Evolutionary conservation across 305 asterid genomes (phyloP).

Genomic region (Plantago rigida): DNA sequence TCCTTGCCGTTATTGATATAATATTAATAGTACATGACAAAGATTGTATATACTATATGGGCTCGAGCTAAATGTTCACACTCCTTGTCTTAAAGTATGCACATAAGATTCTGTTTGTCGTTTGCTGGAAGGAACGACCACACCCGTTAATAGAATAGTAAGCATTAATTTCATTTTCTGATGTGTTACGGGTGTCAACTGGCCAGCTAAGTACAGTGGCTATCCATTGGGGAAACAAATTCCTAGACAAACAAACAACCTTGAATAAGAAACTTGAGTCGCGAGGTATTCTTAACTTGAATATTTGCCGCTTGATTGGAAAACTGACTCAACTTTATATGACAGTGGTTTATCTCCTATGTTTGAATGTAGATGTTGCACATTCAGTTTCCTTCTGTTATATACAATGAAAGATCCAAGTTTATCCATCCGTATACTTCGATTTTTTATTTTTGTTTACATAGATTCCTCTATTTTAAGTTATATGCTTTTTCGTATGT

Average conservation of each 20-base stretch:
- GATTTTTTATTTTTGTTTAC: too few species aligned
- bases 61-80: not conserved
- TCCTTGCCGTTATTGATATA: not conserved
- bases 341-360: too few species aligned
- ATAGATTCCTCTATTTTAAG: too few species aligned
- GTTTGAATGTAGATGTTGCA: too few species aligned
- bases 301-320: too few species aligned
- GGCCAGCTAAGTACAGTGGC: not conserved
- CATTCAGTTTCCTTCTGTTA: too few species aligned
- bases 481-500: too few species aligned
- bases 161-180: not conserved
- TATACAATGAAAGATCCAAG: too few species aligned
- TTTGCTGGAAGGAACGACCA: conserved; percentile 8
- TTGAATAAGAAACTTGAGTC: not conserved
- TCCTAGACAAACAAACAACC: not conserved
- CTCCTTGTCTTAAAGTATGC: not conserved
- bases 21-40: not conserved
- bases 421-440: too few species aligned
- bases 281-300: not conserved
- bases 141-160: not conserved
- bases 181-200: not conserved
- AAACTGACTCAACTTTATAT: too few species aligned
- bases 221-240: not conserved
- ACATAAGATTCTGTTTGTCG: not conserved
- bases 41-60: conserved; percentile 7